Percentiles rank a stretch among this genome's conserved stretches.
Evolutionary conservation across 2,329 filamentous ascomycete genomes (phyloP).

Genomic region (Ceratocystis diversiconidia): DNA sequence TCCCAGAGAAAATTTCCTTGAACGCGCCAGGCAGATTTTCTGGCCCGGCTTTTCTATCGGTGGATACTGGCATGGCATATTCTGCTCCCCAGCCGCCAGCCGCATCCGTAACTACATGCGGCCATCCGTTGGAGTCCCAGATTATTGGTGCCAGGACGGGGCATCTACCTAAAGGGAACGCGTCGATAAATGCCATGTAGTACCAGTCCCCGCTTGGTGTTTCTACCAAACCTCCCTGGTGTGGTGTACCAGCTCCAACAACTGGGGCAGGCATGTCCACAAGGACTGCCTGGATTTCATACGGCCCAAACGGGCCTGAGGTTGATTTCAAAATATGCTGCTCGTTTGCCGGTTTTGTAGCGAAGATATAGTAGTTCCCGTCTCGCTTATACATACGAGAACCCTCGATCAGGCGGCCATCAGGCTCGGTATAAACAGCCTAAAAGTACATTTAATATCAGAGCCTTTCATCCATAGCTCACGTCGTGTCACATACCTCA

Average conservation of each 20-base stretch:
- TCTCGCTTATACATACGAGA: slow-evolving; percentile 33
- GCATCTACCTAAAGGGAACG: slow-evolving; percentile 39
- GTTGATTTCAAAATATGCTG: slow-evolving; percentile 37
- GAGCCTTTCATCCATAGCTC: slow-evolving; percentile 22
- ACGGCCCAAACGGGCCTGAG: slow-evolving; percentile 37
- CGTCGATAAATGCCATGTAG: slow-evolving; percentile 40
- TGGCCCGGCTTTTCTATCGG: slow-evolving; percentile 19
- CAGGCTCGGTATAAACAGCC: slow-evolving; percentile 19
- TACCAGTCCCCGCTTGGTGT: slow-evolving; percentile 40
- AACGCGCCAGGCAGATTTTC: slow-evolving; percentile 31
- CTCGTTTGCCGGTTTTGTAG: slow-evolving; percentile 31
- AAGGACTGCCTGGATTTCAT: slow-evolving; percentile 32
- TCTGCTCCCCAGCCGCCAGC: slow-evolving; percentile 32
- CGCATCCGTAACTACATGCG: slow-evolving; percentile 28
- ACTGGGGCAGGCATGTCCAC: slow-evolving; percentile 32
- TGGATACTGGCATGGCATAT: slow-evolving; percentile 27
- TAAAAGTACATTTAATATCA: slow-evolving; percentile 20
- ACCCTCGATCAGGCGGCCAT: slow-evolving; percentile 23
- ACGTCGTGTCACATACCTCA: slow-evolving; percentile 19
- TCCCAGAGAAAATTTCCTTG: slow-evolving; percentile 22
- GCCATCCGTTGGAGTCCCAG: slow-evolving; percentile 34
- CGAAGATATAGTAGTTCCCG: slow-evolving; percentile 33
- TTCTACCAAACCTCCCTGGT: slow-evolving; percentile 41
- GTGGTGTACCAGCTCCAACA: slow-evolving; percentile 27
- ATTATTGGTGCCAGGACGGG: slow-evolving; percentile 40